Conservation (phyloP, 345 rosid genomes). For the sweet orange (Citrus sinensis) region DVS_A1.0 CM039166.1:24587001-24587500, state of each 20-base stretch:
- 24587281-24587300: conserved; percentile 46
- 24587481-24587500: too few species aligned
- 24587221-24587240: conserved; percentile 43
- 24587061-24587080: conserved; percentile 56
- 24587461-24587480: too few species aligned
- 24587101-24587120: neutral
- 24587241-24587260: conserved; percentile 15
- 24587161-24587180: neutral
- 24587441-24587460: too few species aligned
- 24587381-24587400: too few species aligned
- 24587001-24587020: conserved; percentile 29
- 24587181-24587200: too few species aligned
- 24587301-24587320: conserved; percentile 46
- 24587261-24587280: conserved; percentile 24
- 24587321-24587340: conserved; percentile 29
- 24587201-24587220: conserved; percentile 39
- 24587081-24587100: conserved; percentile 40
- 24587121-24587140: too few species aligned
- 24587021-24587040: conserved; percentile 40
- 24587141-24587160: too few species aligned
- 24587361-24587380: too few species aligned
- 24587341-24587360: neutral
- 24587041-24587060: conserved; percentile 26
- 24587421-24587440: too few species aligned
- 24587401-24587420: too few species aligned